Evolutionary conservation across 1,284 basidiomycete genomes (phyloP), one percentile per base, ranked within the genome.

Genomic region (Stygiomarasmius scandens): DNA sequence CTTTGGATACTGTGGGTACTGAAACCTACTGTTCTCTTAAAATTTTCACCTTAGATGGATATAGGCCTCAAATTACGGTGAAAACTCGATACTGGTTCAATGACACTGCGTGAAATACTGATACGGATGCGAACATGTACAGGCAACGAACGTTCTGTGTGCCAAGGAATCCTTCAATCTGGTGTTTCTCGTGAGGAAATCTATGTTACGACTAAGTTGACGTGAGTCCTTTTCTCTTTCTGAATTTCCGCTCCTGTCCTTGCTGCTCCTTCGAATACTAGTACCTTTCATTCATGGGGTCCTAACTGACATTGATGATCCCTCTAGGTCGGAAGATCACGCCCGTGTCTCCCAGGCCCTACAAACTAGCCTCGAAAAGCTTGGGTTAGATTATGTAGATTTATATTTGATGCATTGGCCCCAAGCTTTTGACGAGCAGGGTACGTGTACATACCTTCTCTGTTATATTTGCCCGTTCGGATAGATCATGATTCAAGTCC

Each of bases 351-450:
- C n/a, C n/a, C 48, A 62, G 27, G 60, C 60, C 10, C 45, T 62
- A 10, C 22, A 60, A 6, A 24, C n/a, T 16, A 57, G 54, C 19
- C 44, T 64, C 3, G 45, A 47, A 11, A 66, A 63, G 49, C 61
- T 68, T 22, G 54, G 54, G 2, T 23, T 61, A 6, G 61, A 64
- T 12, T 65, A 63, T 54, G 60, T 67, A 10, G 66, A 66, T 45
- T 32, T 66, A 10, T 68, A 63, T 48, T 55, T 67, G 24, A 58
- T 68, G 46, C 67, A 68, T 56, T 68, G 67, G 65, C 63, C 64
- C 16, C 62, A 61, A 56, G 57, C 59, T 11, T 47, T 62, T 11
- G n/a, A 25, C 8, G 20, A 12, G 3, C 2, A 54, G 27, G 36
- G 38, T 47, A 16, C n/a, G 54, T 32, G 29, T n/a, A n/a, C n/a